A percentile compares a stretch with the other conserved stretches of the same genome.
These are phyloP conservation scores for Globisporangium heterothallicum DNA, from an alignment of 352 stramenopile species.

Conservation along the genomic window DNA sequence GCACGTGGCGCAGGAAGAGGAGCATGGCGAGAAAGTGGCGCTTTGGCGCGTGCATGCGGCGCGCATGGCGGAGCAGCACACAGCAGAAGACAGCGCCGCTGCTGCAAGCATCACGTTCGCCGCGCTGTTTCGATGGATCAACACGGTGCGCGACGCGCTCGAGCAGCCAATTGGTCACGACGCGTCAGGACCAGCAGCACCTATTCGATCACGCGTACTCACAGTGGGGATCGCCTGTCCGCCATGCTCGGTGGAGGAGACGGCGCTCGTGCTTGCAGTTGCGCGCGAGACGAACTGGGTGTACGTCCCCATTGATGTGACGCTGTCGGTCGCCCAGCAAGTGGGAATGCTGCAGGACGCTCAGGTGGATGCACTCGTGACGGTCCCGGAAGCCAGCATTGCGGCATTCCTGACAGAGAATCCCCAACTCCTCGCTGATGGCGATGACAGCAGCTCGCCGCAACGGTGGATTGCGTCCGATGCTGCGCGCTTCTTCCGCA, in stretches of 20 bases:
- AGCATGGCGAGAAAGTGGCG: background rate
- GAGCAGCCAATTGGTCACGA: too few species aligned
- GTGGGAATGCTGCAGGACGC: slow-evolving; percentile 20
- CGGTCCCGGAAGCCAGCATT: slow-evolving; percentile 16
- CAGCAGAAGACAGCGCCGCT: background rate
- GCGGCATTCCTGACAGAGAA: slow-evolving; percentile 12
- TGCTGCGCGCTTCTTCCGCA: slow-evolving; percentile 8
- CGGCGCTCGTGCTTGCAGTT: slow-evolving; percentile 30
- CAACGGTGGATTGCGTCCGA: background rate
- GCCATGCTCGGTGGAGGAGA: slow-evolving; percentile 45
- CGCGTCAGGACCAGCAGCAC: background rate
- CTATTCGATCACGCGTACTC: too few species aligned
- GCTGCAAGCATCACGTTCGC: background rate
- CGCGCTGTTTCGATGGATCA: slow-evolving; percentile 6
- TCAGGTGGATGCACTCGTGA: slow-evolving; percentile 26
- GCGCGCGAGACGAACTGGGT: slow-evolving; percentile 22
- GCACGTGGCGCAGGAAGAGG: background rate
- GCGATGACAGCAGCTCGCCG: background rate
- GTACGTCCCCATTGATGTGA: slow-evolving; percentile 43
- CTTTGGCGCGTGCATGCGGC: slow-evolving; percentile 7
- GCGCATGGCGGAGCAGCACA: too few species aligned
- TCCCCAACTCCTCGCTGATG: background rate
- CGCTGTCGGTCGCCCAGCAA: slow-evolving; percentile 25
- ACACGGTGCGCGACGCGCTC: slow-evolving; percentile 1
- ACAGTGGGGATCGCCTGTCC: slow-evolving; percentile 36